Conservation (phyloP, 2,329 filamentous ascomycete genomes). For the Colletotrichum siamense region DNA sequence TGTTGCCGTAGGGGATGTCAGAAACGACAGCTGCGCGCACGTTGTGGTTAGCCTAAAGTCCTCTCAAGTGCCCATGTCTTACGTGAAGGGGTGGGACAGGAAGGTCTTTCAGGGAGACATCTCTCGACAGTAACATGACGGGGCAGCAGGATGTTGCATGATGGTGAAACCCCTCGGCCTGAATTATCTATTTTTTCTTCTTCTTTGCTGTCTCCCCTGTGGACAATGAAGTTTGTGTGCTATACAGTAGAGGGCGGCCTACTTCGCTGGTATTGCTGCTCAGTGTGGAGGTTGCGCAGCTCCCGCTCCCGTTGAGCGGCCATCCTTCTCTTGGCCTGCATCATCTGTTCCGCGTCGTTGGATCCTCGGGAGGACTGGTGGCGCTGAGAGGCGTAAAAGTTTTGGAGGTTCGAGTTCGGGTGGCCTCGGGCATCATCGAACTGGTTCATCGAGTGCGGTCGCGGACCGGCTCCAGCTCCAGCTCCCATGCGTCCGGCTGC, state of each 20-base stretch:
- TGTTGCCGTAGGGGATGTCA: constrained; percentile 53
- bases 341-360: constrained; percentile 95
- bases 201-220: constrained; percentile 33
- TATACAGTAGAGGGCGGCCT: constrained; percentile 81
- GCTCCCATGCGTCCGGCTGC: constrained; percentile 70
- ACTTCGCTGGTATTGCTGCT: constrained; percentile 99
- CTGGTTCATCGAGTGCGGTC: constrained; percentile 86
- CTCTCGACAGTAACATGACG: constrained; percentile 24
- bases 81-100: constrained; percentile 16
- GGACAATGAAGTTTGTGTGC: constrained; percentile 55
- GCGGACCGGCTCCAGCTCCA: constrained; percentile 61
- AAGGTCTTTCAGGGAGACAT: constrained; percentile 18
- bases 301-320: constrained; percentile 98
- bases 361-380: constrained; percentile 85
- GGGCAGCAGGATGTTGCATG: constrained; percentile 21
- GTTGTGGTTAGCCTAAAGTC: constrained; percentile 18
- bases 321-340: constrained; percentile 99
- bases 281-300: constrained; percentile 99
- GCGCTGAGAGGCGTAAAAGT: constrained; percentile 92
- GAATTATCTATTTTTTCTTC: constrained; percentile 43
- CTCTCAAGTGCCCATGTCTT: constrained; percentile 15
- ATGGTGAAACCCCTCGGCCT: constrained; percentile 23
- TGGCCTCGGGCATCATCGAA: constrained; percentile 75
- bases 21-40: constrained; percentile 21
- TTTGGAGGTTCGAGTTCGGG: constrained; percentile 83